These are phyloP conservation scores for Orbilia blumenaviensis DNA, from an alignment of 2,329 filamentous ascomycete species.

Conservation along the genomic window DNA sequence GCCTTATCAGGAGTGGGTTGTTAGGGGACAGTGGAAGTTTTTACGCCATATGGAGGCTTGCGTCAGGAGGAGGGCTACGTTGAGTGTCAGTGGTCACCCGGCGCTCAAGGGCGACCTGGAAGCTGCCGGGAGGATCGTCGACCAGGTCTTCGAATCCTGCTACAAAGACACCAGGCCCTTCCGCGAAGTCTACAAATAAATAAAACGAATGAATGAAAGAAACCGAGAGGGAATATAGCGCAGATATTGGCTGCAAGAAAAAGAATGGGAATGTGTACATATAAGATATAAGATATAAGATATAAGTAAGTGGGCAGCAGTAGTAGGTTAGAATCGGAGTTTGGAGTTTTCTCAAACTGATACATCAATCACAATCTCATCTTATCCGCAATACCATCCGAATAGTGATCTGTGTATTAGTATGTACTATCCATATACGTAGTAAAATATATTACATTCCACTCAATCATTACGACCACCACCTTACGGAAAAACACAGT, in stretches of 20 bases:
- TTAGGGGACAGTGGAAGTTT: conserved; percentile 83
- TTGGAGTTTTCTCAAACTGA: not conserved
- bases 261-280: not conserved
- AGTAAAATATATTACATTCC: conserved; percentile 55
- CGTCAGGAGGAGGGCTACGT: conserved; percentile 80
- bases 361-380: no score
- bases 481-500: conserved; percentile 2
- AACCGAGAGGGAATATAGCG: not conserved
- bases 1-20: conserved; percentile 86
- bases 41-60: conserved; percentile 95
- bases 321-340: conserved; percentile 18
- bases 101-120: conserved; percentile 85
- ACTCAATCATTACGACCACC: conserved; percentile 21
- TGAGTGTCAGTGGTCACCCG: conserved; percentile 80
- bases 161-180: conserved; percentile 94
- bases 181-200: conserved; percentile 89
- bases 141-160: conserved; percentile 99
- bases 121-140: conserved; percentile 80
- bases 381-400: not conserved
- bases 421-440: conserved; percentile 18
- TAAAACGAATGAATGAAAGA: not conserved
- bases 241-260: no score
- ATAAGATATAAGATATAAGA: no score
- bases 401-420: no score
- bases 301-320: no score